A percentile compares a stretch with the other conserved stretches of the same genome.
Conservation (phyloP, 2,329 filamentous ascomycete species). For the Colletotrichum theobromicola region DNA sequence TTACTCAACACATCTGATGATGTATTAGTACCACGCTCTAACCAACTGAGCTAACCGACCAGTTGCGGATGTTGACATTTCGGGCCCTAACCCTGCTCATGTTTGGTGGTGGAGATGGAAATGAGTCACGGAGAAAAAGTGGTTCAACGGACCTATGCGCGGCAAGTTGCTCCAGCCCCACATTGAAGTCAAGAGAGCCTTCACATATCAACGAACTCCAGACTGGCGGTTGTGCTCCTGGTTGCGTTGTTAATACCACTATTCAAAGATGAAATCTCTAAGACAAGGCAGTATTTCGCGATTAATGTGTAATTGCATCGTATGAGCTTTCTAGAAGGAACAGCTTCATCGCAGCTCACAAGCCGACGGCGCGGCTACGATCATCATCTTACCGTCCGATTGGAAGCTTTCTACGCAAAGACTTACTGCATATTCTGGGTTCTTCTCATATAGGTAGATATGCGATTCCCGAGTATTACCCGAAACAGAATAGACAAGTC, state of each 20-base stretch:
- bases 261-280: not conserved
- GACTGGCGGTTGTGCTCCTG: not conserved
- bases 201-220: not conserved
- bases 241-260: not conserved
- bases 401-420: not conserved
- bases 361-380: not conserved
- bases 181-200: not conserved
- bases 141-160: not conserved
- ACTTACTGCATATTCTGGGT: not conserved
- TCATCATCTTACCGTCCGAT: not conserved
- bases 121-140: not conserved
- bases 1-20: slow-evolving; percentile 9
- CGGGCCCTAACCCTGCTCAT: not conserved
- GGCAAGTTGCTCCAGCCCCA: not conserved
- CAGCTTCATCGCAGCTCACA: not conserved
- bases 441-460: not conserved
- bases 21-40: slow-evolving; percentile 23
- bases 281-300: not conserved
- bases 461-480: not conserved
- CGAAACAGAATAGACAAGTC: not conserved
- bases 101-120: not conserved
- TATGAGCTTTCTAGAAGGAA: accelerated
- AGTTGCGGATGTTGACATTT: not conserved
- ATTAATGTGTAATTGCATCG: not conserved
- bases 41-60: slow-evolving; percentile 23